Percentiles rank a stretch among this genome's conserved stretches.
Evolutionary conservation across 306 rosid species (phyloP).

Genomic region (Echinosophora koreensis): DNA sequence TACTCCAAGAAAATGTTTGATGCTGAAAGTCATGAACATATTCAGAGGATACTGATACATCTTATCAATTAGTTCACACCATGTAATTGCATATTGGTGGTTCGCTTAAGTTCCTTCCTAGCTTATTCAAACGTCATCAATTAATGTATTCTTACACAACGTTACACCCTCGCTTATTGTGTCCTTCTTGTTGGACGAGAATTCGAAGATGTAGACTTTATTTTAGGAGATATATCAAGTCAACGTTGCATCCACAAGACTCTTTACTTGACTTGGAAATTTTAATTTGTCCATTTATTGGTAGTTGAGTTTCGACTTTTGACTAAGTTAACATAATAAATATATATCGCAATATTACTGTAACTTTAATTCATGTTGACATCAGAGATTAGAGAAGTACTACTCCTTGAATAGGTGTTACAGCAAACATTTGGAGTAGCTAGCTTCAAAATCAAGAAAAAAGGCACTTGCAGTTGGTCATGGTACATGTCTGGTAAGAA

Average conservation of each 20-base stretch:
- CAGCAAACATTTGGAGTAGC: too few relatives aligned
- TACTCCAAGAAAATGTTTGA: not conserved
- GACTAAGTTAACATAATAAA: not conserved
- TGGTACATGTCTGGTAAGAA: too few relatives aligned
- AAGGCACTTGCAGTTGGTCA: too few relatives aligned
- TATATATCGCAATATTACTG: not conserved
- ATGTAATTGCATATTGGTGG: not conserved
- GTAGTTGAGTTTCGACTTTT: slow-evolving; percentile 4
- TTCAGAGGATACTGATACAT: not conserved
- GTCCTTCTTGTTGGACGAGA: not conserved
- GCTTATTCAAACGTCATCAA: not conserved
- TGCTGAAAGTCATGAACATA: not conserved
- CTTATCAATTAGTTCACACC: not conserved
- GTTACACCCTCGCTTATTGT: not conserved
- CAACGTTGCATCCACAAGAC: not conserved
- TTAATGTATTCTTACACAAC: not conserved
- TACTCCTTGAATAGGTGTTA: too few relatives aligned
- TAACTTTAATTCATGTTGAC: too few relatives aligned
- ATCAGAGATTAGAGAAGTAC: too few relatives aligned
- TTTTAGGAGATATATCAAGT: not conserved
- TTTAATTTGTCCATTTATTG: not conserved
- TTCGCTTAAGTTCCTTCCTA: not conserved
- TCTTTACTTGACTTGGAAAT: not conserved
- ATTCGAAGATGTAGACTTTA: too few relatives aligned
- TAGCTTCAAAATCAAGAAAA: too few relatives aligned